Evolutionary conservation across 306 rosid species (phyloP), one percentile per base, ranked within the genome.

Genomic region (Boehmeria nivea): DNA sequence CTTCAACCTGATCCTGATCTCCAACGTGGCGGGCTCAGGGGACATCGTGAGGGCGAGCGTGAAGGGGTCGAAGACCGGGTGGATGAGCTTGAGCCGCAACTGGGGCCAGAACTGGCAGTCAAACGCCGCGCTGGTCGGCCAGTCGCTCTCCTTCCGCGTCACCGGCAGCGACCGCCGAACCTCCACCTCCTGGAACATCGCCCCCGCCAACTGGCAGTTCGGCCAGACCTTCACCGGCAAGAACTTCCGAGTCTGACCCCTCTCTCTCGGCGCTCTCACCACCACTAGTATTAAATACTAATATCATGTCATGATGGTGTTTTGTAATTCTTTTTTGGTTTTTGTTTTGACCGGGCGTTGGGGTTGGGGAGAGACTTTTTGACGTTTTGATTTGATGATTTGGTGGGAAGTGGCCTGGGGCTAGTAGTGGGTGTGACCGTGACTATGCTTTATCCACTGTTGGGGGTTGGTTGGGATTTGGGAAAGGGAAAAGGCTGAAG

Each of bases 51-150:
- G 78, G 59, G 68, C 66, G 4, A 84, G 86, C 66, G 91, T 90
- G 42, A 90, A 90, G 27, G 97, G 97, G 0, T 1, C 94, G 2
- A 67, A 55, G 39, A 84, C 95, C 0, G 84, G 68, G 11, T 90
- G 97, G 97, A 83, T 86, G 82, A 80, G 74, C 54, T 20, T 90
- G 83, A 90, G 95, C 69, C 75, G 97, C 0, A 90, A 90, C 86
- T 90, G 97, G 97, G 97, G 97, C 5, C 97, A 90, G 36, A 90
- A 90, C 57, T 90, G 98, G 98, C 95, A 90, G 72, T 90, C 98
- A 4, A 90, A 86, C 69, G 78, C 94, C 11, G 94, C 82, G 9
- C 61, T 90, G 68, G 94, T 76, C 61, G 95, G 95, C 22, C 98
- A 90, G 58, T 53, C 95, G 0, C 40, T 90, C 50, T 90, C 95